Conservation (phyloP, 2,329 filamentous ascomycete genomes). For the Pseudogymnoascus sp. region DNA sequence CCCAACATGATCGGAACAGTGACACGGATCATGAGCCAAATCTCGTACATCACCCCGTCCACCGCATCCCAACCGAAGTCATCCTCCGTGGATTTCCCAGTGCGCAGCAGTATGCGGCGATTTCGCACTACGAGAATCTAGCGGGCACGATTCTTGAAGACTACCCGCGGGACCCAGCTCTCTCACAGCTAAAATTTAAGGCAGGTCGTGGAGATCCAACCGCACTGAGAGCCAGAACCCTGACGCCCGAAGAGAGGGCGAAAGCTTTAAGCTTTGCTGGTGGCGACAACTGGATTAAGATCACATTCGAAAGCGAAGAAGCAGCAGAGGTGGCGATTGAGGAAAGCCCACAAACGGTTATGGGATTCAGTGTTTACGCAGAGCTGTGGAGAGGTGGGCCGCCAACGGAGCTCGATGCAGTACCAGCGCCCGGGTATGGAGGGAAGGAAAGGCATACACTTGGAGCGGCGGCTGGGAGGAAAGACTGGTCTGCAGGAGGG, state of each 20-base stretch:
- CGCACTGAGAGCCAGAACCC: conserved; percentile 52
- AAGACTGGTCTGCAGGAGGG: neutral
- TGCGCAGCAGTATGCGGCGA: conserved; percentile 71
- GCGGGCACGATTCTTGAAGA: conserved; percentile 87
- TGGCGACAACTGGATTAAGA: conserved; percentile 86
- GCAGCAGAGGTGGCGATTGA: conserved; percentile 62
- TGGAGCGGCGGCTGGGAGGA: neutral
- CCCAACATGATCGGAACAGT: conserved; percentile 20
- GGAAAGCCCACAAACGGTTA: conserved; percentile 62
- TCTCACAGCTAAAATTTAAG: conserved; percentile 61
- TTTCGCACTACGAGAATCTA: conserved; percentile 80
- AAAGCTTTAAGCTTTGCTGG: conserved; percentile 76
- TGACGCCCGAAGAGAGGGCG: conserved; percentile 64
- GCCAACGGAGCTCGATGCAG: conserved; percentile 54
- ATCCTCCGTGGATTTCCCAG: conserved; percentile 73
- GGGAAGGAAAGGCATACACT: conserved; percentile 1
- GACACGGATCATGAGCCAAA: conserved; percentile 30
- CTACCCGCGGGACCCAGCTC: conserved; percentile 77
- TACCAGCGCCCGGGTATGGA: conserved; percentile 32
- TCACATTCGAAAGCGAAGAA: conserved; percentile 68
- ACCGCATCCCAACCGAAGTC: conserved; percentile 63
- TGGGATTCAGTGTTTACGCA: conserved; percentile 62
- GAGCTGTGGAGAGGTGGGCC: conserved; percentile 60
- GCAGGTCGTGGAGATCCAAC: conserved; percentile 66
- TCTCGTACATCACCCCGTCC: conserved; percentile 13